Evolutionary conservation across 176 grass and related monocot species (phyloP).

Genomic region (Musa troglodytarum): DNA sequence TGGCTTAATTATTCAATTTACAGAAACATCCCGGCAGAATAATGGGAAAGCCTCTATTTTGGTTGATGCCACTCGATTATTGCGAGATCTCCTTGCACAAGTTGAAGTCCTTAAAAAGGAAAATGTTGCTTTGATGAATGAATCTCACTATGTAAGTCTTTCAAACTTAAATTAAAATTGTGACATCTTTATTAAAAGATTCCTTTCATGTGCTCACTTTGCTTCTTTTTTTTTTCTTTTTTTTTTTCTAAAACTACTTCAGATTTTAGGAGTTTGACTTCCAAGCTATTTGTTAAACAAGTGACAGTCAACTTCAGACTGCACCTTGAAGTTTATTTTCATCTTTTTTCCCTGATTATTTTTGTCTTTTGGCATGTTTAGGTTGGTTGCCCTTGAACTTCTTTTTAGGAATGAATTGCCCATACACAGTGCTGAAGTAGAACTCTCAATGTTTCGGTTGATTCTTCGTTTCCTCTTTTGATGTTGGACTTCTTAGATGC

Average conservation of each 20-base stretch:
- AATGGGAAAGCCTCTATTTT: conserved; percentile 32
- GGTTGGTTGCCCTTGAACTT: not conserved
- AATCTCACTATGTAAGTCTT: conserved; percentile 27
- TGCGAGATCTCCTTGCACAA: conserved; percentile 16
- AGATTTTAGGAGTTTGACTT: not conserved
- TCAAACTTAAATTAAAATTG: not conserved
- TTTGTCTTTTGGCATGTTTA: not conserved
- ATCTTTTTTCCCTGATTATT: not conserved
- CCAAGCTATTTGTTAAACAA: not conserved
- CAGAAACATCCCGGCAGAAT: conserved; percentile 11
- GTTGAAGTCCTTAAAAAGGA: conserved; percentile 15
- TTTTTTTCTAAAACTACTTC: too few relatives aligned
- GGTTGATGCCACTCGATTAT: conserved; percentile 18
- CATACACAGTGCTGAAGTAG: not conserved
- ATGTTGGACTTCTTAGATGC: too few relatives aligned
- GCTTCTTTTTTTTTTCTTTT: not conserved
- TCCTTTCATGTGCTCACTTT: not conserved
- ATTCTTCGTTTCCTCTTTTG: too few relatives aligned
- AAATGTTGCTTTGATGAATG: conserved; percentile 16
- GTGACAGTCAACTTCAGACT: not conserved
- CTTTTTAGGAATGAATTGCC: not conserved
- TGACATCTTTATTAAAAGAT: not conserved
- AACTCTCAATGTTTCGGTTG: not conserved
- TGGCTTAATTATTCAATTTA: not conserved
- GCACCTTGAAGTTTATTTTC: not conserved